Base-by-base conservation (phyloP, 768 basidiomycete genomes). In the Hortiboletus campestris region DNA sequence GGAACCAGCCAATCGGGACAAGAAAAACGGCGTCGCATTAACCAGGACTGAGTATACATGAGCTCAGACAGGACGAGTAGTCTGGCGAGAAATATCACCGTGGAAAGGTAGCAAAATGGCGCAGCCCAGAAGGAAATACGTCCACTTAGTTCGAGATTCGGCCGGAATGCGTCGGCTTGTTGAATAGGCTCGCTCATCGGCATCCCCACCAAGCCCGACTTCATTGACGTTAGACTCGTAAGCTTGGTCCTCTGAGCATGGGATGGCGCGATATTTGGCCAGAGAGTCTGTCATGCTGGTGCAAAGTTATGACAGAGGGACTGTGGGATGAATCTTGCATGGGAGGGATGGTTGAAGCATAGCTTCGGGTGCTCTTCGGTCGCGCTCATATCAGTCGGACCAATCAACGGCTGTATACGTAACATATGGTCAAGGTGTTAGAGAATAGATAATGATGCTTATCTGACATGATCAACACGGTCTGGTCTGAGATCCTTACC, bases 41-140 rank as follows among this genome's bases (percentile, higher is more conserved):
- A 31, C 5, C 17, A 47, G 46, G 19, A n/a, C 53, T 48, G 25
- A 28, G 17, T 19, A 14, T 1, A 19, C 2, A 36, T 51, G 22
- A 51, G 50, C 17, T 25, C 19, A 38, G 28, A 13, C n/a, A 25
- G 11, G 6, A 13, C 28, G 34, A 4, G 9, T 19, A 45, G 10
- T 20, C 9, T 25, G 41, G 16, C 16, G 6, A 51, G 20, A 20
- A 4, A 22, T 7, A 29, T 42, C 7, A 54, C 53, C 46, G 19
- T 7, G 35, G 16, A 22, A 51, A 16, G 50, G 50, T 6, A 54
- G 31, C 13, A 48, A 35, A 17, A 41, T 11, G 1, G 46, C 32
- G 25, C 46, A 48, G 28, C 53, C 53, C 11, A 54, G 46, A 35
- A 54, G 36, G 6, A 54, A 54, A 25, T 41, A 47, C 16, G 40